Conservation (phyloP, 2,329 filamentous ascomycete genomes). For the Alternaria solani region DNA sequence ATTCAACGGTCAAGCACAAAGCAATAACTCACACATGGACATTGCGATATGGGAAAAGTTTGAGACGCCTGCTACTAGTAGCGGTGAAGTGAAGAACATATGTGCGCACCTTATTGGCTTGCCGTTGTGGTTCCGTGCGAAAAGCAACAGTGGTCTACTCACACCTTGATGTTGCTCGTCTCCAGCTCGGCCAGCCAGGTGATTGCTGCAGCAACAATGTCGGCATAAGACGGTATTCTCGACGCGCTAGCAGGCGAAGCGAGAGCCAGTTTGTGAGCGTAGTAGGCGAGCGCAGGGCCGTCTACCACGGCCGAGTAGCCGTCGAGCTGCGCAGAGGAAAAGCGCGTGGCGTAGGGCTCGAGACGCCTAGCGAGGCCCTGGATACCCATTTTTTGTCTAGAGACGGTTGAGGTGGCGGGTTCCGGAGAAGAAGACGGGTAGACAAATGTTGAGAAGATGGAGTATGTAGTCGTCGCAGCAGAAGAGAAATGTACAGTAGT, state of each 20-base stretch:
- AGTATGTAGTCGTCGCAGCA: neutral
- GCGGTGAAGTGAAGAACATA: slow-evolving; percentile 17
- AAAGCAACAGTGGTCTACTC: slow-evolving; percentile 42
- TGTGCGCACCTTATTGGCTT: slow-evolving; percentile 26
- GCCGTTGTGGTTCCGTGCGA: slow-evolving; percentile 7
- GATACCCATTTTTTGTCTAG: slow-evolving; percentile 45
- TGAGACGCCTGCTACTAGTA: slow-evolving; percentile 4
- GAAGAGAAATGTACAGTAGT: neutral
- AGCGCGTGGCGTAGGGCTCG: slow-evolving; percentile 42
- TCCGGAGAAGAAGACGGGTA: neutral
- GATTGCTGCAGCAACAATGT: slow-evolving; percentile 64
- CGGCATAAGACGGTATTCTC: slow-evolving; percentile 59
- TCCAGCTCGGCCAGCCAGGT: slow-evolving; percentile 69
- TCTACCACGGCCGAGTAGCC: slow-evolving; percentile 65
- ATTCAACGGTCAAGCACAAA: slow-evolving; percentile 21
- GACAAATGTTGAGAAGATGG: slow-evolving; percentile 6
- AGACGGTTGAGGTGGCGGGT: neutral
- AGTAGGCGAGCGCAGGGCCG: slow-evolving; percentile 79
- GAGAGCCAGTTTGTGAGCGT: slow-evolving; percentile 66
- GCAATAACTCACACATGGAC: slow-evolving; percentile 1
- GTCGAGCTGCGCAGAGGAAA: slow-evolving; percentile 29
- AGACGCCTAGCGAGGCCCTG: slow-evolving; percentile 42
- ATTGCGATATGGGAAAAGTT: slow-evolving; percentile 1
- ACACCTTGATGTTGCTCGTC: slow-evolving; percentile 68
- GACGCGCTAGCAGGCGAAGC: slow-evolving; percentile 34